Conservation (phyloP, 768 basidiomycete genomes). For the Lentinus tigrinus region DNA sequence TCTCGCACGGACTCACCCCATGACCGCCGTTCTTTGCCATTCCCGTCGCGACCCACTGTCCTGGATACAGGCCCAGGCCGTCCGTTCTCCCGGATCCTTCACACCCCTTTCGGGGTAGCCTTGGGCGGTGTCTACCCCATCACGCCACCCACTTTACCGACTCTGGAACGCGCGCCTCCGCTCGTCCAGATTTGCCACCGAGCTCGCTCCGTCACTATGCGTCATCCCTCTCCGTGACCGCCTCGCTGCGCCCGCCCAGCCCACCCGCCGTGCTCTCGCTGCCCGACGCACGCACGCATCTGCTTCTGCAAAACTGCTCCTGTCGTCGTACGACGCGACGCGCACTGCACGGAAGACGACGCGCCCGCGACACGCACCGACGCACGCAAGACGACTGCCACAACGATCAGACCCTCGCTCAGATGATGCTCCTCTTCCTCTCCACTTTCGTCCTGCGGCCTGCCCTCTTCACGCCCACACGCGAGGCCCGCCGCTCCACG, state of each 20-base stretch:
- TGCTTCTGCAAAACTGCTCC: too few relatives aligned
- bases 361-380: not conserved
- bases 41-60: slow-evolving; percentile 9
- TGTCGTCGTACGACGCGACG: too few relatives aligned
- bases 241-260: not conserved
- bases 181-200: slow-evolving; percentile 9
- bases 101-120: slow-evolving; percentile 14
- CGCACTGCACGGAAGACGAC: too few relatives aligned
- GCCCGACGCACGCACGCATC: too few relatives aligned
- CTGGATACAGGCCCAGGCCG: slow-evolving; percentile 8
- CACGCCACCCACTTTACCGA: slow-evolving; percentile 17
- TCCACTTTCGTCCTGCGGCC: slow-evolving; percentile 14
- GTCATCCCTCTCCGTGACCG: too few relatives aligned
- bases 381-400: not conserved
- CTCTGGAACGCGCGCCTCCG: slow-evolving; percentile 4
- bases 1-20: slow-evolving; percentile 18
- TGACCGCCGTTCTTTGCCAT: slow-evolving; percentile 18
- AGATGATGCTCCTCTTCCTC: slow-evolving; percentile 12
- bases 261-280: not conserved
- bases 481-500: slow-evolving; percentile 8
- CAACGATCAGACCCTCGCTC: not conserved
- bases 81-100: slow-evolving; percentile 6
- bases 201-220: slow-evolving; percentile 8
- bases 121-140: slow-evolving; percentile 18
- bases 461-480: not conserved